Evolutionary conservation across 2,329 filamentous ascomycete species (phyloP).

Genomic region (Hymenoscyphus linearis): DNA sequence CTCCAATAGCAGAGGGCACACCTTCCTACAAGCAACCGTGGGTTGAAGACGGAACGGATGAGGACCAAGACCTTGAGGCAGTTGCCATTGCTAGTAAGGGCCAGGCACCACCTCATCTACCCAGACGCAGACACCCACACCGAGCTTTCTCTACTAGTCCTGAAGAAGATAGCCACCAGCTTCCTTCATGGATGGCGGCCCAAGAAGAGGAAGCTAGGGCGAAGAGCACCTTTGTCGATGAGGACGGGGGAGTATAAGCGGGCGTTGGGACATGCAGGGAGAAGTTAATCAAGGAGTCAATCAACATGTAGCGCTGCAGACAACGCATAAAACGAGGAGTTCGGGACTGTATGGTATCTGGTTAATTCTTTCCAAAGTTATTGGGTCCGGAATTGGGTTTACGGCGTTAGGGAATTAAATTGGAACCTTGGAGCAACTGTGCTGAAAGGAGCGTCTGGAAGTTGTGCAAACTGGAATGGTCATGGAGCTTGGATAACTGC

Average conservation of each 20-base stretch:
- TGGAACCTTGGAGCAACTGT: too few species aligned
- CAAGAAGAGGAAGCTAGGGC: conserved; percentile 33
- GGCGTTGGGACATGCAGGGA: neutral
- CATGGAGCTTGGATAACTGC: too few species aligned
- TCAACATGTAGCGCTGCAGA: neutral
- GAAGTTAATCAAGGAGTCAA: neutral
- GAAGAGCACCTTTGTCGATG: conserved; percentile 31
- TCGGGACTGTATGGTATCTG: neutral
- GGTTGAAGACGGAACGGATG: conserved; percentile 32
- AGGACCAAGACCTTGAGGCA: conserved; percentile 3
- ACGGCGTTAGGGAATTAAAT: neutral
- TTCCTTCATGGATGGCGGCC: conserved; percentile 31
- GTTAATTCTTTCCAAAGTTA: neutral
- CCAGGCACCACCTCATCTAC: conserved; percentile 19
- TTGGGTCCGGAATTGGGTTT: neutral
- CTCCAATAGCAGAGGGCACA: conserved; percentile 40
- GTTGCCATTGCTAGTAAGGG: neutral
- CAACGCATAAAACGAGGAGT: neutral
- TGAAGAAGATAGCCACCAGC: conserved; percentile 30
- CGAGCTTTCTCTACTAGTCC: conserved; percentile 27
- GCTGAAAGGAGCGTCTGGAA: too few species aligned
- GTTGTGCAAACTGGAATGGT: too few species aligned
- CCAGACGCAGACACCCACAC: conserved; percentile 22
- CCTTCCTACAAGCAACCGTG: conserved; percentile 31
- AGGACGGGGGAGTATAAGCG: conserved; percentile 20